Base-by-base conservation (phyloP, 2,329 filamentous ascomycete genomes). In the Colletotrichum tropicale region DNA sequence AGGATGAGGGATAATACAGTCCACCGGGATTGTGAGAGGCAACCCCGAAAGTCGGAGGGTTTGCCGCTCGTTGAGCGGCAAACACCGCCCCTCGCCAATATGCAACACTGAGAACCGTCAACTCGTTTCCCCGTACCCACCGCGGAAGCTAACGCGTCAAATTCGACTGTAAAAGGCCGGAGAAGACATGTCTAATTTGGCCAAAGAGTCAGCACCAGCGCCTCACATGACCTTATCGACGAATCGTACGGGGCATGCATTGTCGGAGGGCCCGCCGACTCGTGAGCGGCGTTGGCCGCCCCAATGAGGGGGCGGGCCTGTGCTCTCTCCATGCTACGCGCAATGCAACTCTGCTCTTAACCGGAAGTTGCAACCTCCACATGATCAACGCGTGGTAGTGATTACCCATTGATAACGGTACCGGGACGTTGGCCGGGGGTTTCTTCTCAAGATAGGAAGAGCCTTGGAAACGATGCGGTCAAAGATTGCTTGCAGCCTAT, bases 281-380 rank as follows among this genome's bases (percentile, higher is more conserved):
- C 56, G n/a, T 34, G 55, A 34, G 56, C 56, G 67, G 36, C 56
- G 34, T 16, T 24, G 62, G 24, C 73, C 62, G 73, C 38, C 48
- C 69, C 69, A 75, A 75, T 75, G 38, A 64, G 69, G 65, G 21
- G 52, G 26, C 38, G 52, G 55, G 48, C 38, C 62, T 66, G 38
- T 52, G 61, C 43, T 48, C 72, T 56, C 32, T 28, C 34, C 26
- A 38, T 62, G 36, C 56, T 30, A 26, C 30, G 24, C 56, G 55
- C 34, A 34, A 61, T 61, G 67, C 67, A 34, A 70, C 55, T 70
- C 67, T 61, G 36, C 58, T 61, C 66, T 62, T 26, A 24, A 18
- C 67, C 30, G 55, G 26, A 24, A 52, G 43, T 52, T 52, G 43
- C 43, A 52, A 70, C 34, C 67, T 70, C 56, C 67, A 70, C 67